These are phyloP conservation scores for Trichophyton verrucosum DNA, from an alignment of 2,329 filamentous ascomycete species.

Conservation along the genomic window DNA sequence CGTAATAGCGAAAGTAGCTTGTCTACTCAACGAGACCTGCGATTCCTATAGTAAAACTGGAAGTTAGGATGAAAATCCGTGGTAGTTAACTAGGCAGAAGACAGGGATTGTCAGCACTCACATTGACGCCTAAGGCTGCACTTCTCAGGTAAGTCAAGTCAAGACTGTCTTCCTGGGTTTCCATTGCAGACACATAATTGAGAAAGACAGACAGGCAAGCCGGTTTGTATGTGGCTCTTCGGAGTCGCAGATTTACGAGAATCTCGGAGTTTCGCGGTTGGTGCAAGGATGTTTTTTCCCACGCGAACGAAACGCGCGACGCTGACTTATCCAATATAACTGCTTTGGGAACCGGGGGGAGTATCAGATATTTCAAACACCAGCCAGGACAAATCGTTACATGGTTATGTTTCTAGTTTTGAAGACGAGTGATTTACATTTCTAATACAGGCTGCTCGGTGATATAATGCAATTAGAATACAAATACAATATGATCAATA, in stretches of 20 bases:
- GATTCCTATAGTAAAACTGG: background rate
- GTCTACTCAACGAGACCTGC: background rate
- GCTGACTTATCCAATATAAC: constrained; percentile 2
- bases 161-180: constrained; percentile 30
- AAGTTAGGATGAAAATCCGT: background rate
- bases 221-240: background rate
- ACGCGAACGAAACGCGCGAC: background rate
- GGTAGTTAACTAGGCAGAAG: background rate
- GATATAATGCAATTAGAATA: background rate
- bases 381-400: no score
- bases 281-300: background rate
- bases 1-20: background rate
- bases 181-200: constrained; percentile 18
- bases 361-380: no score
- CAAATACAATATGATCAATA: background rate
- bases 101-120: constrained; percentile 19
- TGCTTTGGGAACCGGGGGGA: background rate
- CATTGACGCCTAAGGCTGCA: constrained; percentile 28
- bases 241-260: background rate
- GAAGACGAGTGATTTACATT: no score
- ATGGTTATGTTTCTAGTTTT: no score
- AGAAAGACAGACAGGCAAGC: background rate
- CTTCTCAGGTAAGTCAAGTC: constrained; percentile 31
- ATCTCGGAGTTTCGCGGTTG: background rate
- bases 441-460: no score